Percentiles rank a stretch among this genome's conserved stretches.
Evolutionary conservation across 768 basidiomycete genomes (phyloP).

Genomic region (Mycena belliarum): DNA sequence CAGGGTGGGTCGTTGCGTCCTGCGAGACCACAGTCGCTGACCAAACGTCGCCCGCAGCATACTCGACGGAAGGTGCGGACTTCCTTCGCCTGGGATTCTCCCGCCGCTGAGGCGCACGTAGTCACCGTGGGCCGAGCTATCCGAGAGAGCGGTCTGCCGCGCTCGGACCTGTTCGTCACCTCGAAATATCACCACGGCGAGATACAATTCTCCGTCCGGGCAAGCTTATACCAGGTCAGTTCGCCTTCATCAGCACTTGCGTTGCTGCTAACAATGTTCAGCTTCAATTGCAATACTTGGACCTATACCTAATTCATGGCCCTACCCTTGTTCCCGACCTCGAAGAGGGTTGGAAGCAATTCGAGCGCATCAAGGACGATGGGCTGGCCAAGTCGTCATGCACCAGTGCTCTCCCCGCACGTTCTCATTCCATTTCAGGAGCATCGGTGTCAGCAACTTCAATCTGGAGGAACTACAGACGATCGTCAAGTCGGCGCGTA

Average conservation of each 20-base stretch:
- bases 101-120: slow-evolving; percentile 18
- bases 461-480: slow-evolving; percentile 52
- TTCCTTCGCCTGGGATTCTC: neutral
- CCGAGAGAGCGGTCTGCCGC: slow-evolving; percentile 44
- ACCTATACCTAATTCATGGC: slow-evolving; percentile 70
- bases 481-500: slow-evolving; percentile 49
- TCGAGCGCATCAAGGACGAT: slow-evolving; percentile 40
- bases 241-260: neutral
- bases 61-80: slow-evolving; percentile 16
- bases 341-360: slow-evolving; percentile 47
- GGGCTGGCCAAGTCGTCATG: slow-evolving; percentile 42
- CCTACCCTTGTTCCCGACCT: slow-evolving; percentile 38
- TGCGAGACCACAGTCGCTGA: neutral
- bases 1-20: slow-evolving; percentile 37
- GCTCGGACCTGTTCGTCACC: slow-evolving; percentile 51
- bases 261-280: slow-evolving; percentile 27
- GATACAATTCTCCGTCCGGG: slow-evolving; percentile 41
- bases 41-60: neutral
- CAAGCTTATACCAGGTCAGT: slow-evolving; percentile 53
- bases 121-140: slow-evolving; percentile 41
- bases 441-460: slow-evolving; percentile 77
- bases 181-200: slow-evolving; percentile 52
- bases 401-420: slow-evolving; percentile 1
- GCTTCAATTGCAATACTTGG: slow-evolving; percentile 62
- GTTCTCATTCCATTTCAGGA: slow-evolving; percentile 38